Conservation (phyloP, 352 stramenopile genomes). For the Phytophthora fragariaefolia region DNA sequence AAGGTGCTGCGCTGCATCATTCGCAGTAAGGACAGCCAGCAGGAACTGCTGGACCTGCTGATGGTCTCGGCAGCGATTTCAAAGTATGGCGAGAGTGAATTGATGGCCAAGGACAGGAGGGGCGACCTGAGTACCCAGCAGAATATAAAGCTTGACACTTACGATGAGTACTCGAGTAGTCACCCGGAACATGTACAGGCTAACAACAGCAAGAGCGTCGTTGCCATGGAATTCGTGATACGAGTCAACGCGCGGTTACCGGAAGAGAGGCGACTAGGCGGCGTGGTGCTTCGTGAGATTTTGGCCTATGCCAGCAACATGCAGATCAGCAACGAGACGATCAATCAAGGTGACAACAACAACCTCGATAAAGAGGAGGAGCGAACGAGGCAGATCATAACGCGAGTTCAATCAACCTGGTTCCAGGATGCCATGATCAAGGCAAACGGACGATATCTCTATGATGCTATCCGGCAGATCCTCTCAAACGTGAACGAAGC, state of each 20-base stretch:
- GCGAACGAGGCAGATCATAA: constrained; percentile 36
- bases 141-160: constrained; percentile 44
- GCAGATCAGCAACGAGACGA: constrained; percentile 15
- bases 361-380: constrained; percentile 24
- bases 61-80: constrained; percentile 46
- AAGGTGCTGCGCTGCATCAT: constrained; percentile 36
- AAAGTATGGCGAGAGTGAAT: constrained; percentile 45
- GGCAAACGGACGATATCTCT: constrained; percentile 40
- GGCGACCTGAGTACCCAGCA: constrained; percentile 39
- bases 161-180: constrained; percentile 31
- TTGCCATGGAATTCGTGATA: constrained; percentile 47
- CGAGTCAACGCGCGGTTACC: constrained; percentile 43
- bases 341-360: constrained; percentile 11
- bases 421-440: constrained; percentile 51
- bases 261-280: constrained; percentile 36
- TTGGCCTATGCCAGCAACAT: constrained; percentile 36
- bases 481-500: constrained; percentile 22
- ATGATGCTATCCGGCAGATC: constrained; percentile 39
- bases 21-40: constrained; percentile 19
- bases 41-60: constrained; percentile 42
- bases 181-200: constrained; percentile 17
- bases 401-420: constrained; percentile 40
- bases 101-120: constrained; percentile 40
- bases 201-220: constrained; percentile 13
- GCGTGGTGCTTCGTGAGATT: constrained; percentile 42